These are phyloP conservation scores for Nelumbo lutea DNA, from an alignment of 164 flowering plant species.

Conservation along the genomic window DNA sequence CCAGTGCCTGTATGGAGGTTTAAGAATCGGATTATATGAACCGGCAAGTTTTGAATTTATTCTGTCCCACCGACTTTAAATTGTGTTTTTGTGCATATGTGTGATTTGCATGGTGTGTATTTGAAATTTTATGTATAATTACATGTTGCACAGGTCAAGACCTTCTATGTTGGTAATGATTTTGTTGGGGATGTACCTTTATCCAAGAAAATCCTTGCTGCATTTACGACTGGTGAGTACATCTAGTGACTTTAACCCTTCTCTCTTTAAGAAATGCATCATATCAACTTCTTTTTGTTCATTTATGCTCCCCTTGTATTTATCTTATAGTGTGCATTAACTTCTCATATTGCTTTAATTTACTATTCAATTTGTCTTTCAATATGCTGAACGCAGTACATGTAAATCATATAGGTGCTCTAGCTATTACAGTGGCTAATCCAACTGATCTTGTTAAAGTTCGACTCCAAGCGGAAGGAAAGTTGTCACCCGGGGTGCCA, in stretches of 20 bases:
- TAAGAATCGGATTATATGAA: conserved; percentile 86
- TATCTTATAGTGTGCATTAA: background rate
- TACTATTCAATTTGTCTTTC: background rate
- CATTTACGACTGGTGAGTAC: conserved; percentile 71
- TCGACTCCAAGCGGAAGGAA: conserved; percentile 94
- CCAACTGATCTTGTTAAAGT: conserved; percentile 99
- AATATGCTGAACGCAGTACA: background rate
- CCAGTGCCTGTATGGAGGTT: conserved; percentile 83
- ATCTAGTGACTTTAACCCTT: background rate
- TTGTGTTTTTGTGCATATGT: background rate
- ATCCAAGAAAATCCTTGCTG: conserved; percentile 75
- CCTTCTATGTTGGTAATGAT: conserved; percentile 56
- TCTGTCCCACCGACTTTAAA: background rate
- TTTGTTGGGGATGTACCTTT: conserved; percentile 70
- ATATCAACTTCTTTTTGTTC: background rate
- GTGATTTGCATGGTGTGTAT: background rate
- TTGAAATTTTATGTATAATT: background rate
- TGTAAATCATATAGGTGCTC: conserved; percentile 59
- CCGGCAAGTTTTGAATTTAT: conserved; percentile 51
- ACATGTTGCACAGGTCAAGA: conserved; percentile 55
- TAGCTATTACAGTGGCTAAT: conserved; percentile 84
- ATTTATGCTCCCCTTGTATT: background rate
- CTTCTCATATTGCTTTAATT: background rate
- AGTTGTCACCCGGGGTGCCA: conserved; percentile 73
- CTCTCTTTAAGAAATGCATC: background rate